Base-by-base conservation (phyloP, 225 moss, liverwort and hornwort genomes). In the Thuidium tamariscinum region DNA sequence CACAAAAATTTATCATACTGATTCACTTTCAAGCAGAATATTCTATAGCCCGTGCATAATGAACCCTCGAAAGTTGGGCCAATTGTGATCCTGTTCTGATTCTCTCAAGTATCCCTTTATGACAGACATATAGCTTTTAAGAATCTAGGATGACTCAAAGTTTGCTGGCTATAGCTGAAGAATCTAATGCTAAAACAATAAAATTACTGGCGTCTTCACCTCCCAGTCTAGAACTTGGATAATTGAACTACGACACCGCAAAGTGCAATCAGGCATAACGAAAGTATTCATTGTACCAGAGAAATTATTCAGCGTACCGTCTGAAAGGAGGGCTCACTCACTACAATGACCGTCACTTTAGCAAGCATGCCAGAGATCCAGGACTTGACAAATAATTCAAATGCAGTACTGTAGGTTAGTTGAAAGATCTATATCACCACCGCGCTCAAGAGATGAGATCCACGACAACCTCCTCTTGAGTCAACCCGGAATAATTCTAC, bases 311-410 rank as follows among this genome's bases (percentile, higher is more conserved):
- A 82, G 42, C 39, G 78, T 73, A 79, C 85, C 61, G 34, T 74
- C 81, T 59, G 41, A 56, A 39, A 56, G 23, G 22, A 61, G 44
- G 36, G 10, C 62, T 62, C 72, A 80, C 77, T 81, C 56, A 75
- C 52, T 83, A 60, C 37, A 77, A n/a, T 54, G 34, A 29, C 12
- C 11, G 61, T 30, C 59, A 68, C 49, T 62, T 48, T 44, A 83
- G 57, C 72, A 79, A 56, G 49, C 34, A 84, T 77, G 77, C 23
- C 67, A 86, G 76, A 76, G 49, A 81, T 85, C n/a, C 72, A 65
- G 82, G 55, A 88, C 41, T 63, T 69, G 49, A 64, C 72, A 82
- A 81, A 91, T 87, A 87, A 89, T 77, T 84, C 82, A 82, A 59
- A 52, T 44, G 52, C 13, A 55, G 39, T 41, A 73, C 72, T 36